Base-by-base conservation (phyloP, 176 grass and related monocot species). In the Typha latifolia region DNA sequence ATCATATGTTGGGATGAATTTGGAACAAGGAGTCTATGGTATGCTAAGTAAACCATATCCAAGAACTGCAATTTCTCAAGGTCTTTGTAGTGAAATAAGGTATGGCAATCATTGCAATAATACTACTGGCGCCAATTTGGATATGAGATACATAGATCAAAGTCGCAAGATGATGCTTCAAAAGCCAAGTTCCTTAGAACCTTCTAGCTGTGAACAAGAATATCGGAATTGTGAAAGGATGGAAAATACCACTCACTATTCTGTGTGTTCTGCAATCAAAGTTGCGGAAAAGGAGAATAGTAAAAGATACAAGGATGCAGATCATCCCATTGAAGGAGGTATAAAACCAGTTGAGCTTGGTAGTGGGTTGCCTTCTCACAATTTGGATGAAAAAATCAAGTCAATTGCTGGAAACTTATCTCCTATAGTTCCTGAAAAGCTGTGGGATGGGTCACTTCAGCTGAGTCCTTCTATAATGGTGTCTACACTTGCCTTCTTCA, bases 371-470 rank as follows among this genome's bases (percentile, higher is more conserved):
- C 12, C 70, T 62, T 62, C 70, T 48, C 31, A 61, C 61, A 57
- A 26, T 48, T 57, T 55, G 62, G 61, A 74, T 74, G 71, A 74
- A 63, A 59, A 32, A 32, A 70, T 49, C 47, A 74, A 74, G 47
- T 51, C 61, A 64, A 8, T 14, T 74, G 61, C 59, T 64, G 47
- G 47, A 47, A 63, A 63, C 24, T 29, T 63, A 27, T 63, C 51
- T 62, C 57, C 71, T 49, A 21, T 63, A 31, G 15, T 43, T 51
- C 49, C 23, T 74, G 71, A 74, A 74, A 74, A 64, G 71, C 61
- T 74, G 10, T 74, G 71, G 71, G 71, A 64, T 74, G 71, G 71
- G 37, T 74, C 71, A 51, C 43, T 74, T 32, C 71, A 74, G 61
- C 71, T 74, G 62, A 74, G 63, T 20, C 48, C 59, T 50, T 74